Conservation (phyloP, 2,329 filamentous ascomycete species). For the Sclerotinia trifoliorum region DNA sequence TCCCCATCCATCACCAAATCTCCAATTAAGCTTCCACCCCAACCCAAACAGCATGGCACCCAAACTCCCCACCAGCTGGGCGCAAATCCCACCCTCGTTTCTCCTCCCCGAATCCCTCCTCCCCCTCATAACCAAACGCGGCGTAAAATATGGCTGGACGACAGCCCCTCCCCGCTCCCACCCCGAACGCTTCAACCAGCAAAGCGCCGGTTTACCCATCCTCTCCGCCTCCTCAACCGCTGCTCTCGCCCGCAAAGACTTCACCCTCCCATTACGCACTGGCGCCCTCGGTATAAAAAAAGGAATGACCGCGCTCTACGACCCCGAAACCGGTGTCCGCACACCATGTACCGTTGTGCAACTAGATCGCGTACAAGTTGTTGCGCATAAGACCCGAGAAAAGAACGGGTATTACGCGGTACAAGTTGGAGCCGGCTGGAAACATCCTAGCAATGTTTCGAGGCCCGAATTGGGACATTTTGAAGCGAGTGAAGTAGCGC, state of each 20-base stretch:
- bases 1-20: conserved; percentile 23
- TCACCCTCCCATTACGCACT: conserved; percentile 65
- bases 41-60: conserved; percentile 38
- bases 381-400: conserved; percentile 78
- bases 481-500: conserved; percentile 74
- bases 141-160: conserved; percentile 53
- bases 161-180: conserved; percentile 53
- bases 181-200: conserved; percentile 57
- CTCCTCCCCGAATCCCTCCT: conserved; percentile 38
- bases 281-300: conserved; percentile 87
- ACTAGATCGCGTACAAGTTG: conserved; percentile 86
- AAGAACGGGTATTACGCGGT: conserved; percentile 92
- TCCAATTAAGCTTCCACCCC: conserved; percentile 19
- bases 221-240: conserved; percentile 59
- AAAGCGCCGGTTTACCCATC: conserved; percentile 53
- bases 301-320: conserved; percentile 92
- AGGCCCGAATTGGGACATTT: conserved; percentile 85
- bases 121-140: conserved; percentile 39
- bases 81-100: conserved; percentile 36
- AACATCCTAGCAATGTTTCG: conserved; percentile 72
- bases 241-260: conserved; percentile 57
- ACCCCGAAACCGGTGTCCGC: conserved; percentile 69
- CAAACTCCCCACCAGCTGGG: conserved; percentile 41
- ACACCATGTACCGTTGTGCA: conserved; percentile 90
- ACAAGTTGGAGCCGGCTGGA: conserved; percentile 78